Percentiles rank a stretch among this genome's conserved stretches.
Conservation (phyloP, 192 early-diverging fungal genomes). For the Oehlia diaphana region DNA sequence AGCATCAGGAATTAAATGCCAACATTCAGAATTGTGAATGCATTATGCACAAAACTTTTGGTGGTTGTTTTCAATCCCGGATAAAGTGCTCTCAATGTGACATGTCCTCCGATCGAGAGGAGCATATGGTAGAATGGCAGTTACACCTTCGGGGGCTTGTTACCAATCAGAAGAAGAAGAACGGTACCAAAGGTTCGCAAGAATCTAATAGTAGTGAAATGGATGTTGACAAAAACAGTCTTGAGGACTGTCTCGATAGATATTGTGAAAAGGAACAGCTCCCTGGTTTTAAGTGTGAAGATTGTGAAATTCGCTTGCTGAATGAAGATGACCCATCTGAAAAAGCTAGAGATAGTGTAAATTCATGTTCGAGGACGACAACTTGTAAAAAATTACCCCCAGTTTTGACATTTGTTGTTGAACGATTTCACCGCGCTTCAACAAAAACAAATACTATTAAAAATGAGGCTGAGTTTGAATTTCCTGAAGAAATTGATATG, state of each 20-base stretch:
- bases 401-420: constrained; percentile 41
- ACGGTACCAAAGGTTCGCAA: constrained; percentile 32
- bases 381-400: constrained; percentile 57
- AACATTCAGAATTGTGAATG: constrained; percentile 67
- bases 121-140: constrained; percentile 34
- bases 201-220: background rate
- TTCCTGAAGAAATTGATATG: constrained; percentile 31
- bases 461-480: constrained; percentile 24
- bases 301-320: background rate
- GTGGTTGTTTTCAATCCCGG: constrained; percentile 85
- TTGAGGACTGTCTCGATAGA: constrained; percentile 2
- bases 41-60: constrained; percentile 88
- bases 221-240: background rate
- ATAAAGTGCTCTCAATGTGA: constrained; percentile 87
- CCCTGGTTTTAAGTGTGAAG: constrained; percentile 8
- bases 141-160: background rate
- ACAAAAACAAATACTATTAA: constrained; percentile 20
- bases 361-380: constrained; percentile 57
- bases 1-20: background rate
- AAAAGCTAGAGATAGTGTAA: background rate
- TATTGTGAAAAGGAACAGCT: constrained; percentile 9
- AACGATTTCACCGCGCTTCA: constrained; percentile 29
- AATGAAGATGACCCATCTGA: too few species aligned
- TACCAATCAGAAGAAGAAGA: constrained; percentile 33
- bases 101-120: constrained; percentile 31